A percentile compares a stretch with the other conserved stretches of the same genome.
phyloP scores from a whole-genome alignment of 2,329 filamentous ascomycete genomes.

The Aspergillus sp. region DNA sequence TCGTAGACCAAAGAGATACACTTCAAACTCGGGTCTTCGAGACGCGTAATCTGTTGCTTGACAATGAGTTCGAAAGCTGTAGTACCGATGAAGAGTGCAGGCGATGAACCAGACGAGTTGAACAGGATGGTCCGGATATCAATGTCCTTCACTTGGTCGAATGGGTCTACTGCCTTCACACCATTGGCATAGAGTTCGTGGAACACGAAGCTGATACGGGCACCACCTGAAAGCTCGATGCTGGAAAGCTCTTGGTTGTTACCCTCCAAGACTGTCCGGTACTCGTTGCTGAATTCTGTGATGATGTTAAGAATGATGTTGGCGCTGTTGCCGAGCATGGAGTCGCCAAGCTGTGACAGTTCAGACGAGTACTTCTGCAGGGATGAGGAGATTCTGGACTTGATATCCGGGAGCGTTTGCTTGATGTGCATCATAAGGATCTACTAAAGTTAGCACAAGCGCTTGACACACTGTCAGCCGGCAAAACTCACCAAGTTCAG shows the following conservation, averaged over 20 bases:
- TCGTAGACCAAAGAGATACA: constrained; percentile 97
- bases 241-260: constrained; percentile 96
- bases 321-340: constrained; percentile 90
- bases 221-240: constrained; percentile 90
- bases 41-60: constrained; percentile 94
- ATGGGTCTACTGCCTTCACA: constrained; percentile 95
- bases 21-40: constrained; percentile 96
- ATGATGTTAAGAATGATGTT: constrained; percentile 99
- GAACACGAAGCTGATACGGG: constrained; percentile 98
- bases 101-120: constrained; percentile 98
- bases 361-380: constrained; percentile 88
- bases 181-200: constrained; percentile 98
- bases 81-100: constrained; percentile 93
- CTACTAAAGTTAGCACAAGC: constrained; percentile 39
- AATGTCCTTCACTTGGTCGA: constrained; percentile 94
- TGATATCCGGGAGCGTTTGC: constrained; percentile 97
- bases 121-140: constrained; percentile 96
- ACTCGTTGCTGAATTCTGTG: constrained; percentile 97
- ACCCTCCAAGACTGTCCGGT: constrained; percentile 91
- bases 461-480: too few relatives aligned
- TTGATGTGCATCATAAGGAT: constrained; percentile 99
- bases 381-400: constrained; percentile 90
- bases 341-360: constrained; percentile 80
- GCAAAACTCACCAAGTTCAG: constrained; percentile 68
- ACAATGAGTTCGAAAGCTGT: constrained; percentile 98